phyloP scores from a whole-genome alignment of 2,329 filamentous ascomycete species.

The Alternaria solani region DNA sequence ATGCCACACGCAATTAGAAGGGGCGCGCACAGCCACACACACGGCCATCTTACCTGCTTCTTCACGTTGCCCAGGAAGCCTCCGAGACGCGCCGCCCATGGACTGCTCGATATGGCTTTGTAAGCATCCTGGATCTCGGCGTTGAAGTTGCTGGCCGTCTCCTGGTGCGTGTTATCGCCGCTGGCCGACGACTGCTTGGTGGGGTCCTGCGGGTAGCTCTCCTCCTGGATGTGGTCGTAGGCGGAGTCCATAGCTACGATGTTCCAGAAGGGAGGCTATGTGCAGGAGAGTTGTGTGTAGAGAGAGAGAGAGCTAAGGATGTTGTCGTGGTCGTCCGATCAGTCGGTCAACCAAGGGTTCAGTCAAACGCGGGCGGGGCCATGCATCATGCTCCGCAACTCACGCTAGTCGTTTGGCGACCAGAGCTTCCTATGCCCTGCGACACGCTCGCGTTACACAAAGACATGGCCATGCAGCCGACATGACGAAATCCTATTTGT shows the following conservation, averaged over 20 bases:
- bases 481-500: neutral
- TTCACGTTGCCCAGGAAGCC: constrained; percentile 91
- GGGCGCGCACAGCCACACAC: constrained; percentile 5
- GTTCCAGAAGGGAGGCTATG: constrained; percentile 6
- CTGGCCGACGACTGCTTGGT: constrained; percentile 59
- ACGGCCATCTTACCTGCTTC: constrained; percentile 73
- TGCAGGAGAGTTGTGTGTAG: constrained; percentile 1
- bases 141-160: constrained; percentile 68
- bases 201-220: constrained; percentile 65
- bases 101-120: constrained; percentile 87
- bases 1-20: constrained; percentile 16
- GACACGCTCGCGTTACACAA: constrained; percentile 14
- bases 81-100: constrained; percentile 88
- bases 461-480: neutral
- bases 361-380: constrained; percentile 12
- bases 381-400: constrained; percentile 27
- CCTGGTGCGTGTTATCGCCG: constrained; percentile 50
- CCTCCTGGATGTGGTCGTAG: constrained; percentile 95
- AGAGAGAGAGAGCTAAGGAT: constrained; percentile 20
- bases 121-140: constrained; percentile 94
- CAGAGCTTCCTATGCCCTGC: constrained; percentile 15
- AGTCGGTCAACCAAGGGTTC: constrained; percentile 20
- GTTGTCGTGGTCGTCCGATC: constrained; percentile 13
- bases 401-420: constrained; percentile 20
- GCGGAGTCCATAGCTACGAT: constrained; percentile 80